A percentile compares a stretch with the other conserved stretches of the same genome.
Evolutionary conservation across 2,329 filamentous ascomycete species (phyloP).

Genomic region (Aspergillus puulaauensis): DNA sequence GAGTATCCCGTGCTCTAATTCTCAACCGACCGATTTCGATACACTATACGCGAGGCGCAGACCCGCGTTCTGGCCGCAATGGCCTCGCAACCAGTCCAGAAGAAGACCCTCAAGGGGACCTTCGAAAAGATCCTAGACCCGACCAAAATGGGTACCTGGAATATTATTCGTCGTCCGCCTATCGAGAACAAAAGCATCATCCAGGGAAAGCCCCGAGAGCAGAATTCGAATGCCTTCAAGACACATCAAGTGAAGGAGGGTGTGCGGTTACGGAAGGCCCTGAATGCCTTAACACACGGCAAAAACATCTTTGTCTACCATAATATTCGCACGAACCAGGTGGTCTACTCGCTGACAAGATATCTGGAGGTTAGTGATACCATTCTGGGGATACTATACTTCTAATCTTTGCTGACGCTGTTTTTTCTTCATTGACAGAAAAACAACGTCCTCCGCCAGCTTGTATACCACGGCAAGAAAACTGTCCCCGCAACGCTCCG

Average conservation of each 20-base stretch:
- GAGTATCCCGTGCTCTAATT: constrained; percentile 10
- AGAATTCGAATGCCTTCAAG: constrained; percentile 44
- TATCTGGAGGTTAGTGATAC: constrained; percentile 52
- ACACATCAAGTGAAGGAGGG: constrained; percentile 37
- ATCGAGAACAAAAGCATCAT: constrained; percentile 37
- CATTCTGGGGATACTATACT: neutral
- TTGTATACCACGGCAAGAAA: constrained; percentile 65
- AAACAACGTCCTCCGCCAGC: constrained; percentile 54
- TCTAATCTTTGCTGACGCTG: neutral
- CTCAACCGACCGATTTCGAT: neutral
- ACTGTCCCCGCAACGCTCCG: constrained; percentile 58
- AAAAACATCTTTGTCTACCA: constrained; percentile 64
- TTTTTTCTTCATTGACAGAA: constrained; percentile 37
- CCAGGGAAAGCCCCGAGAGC: constrained; percentile 42
- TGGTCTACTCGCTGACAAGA: constrained; percentile 61
- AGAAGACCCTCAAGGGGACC: constrained; percentile 31
- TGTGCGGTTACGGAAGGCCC: constrained; percentile 44
- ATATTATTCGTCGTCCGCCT: constrained; percentile 35
- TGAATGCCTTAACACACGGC: constrained; percentile 51
- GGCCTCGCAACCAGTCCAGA: constrained; percentile 29
- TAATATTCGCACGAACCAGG: constrained; percentile 62
- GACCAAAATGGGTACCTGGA: constrained; percentile 40
- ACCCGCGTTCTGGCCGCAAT: constrained; percentile 31
- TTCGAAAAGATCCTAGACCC: constrained; percentile 32
- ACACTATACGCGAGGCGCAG: constrained; percentile 11